These are phyloP conservation scores for Gnaphalium uliginosum DNA, from an alignment of 129 eudicot genomes.

Conservation along the genomic window DNA sequence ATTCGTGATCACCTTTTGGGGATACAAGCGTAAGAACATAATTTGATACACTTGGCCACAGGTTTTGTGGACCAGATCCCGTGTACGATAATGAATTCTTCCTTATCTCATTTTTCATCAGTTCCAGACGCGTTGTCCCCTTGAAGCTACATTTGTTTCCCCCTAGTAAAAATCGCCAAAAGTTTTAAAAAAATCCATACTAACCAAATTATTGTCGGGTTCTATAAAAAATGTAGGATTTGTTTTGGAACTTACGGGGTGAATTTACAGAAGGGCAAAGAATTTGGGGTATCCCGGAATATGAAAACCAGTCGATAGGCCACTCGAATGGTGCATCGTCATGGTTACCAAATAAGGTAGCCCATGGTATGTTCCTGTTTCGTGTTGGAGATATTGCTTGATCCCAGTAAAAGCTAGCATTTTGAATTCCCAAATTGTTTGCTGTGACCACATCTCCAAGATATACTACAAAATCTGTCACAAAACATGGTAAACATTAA, in stretches of 20 bases:
- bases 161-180: slow-evolving; percentile 27
- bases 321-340: slow-evolving; percentile 92
- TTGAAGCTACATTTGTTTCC: slow-evolving; percentile 63
- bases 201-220: not conserved
- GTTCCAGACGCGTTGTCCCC: slow-evolving; percentile 81
- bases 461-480: slow-evolving; percentile 85
- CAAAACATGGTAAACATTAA: not conserved
- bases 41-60: slow-evolving; percentile 95
- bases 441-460: slow-evolving; percentile 98
- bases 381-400: slow-evolving; percentile 82
- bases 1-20: slow-evolving; percentile 34
- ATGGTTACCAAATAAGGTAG: slow-evolving; percentile 85
- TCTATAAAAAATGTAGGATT: not conserved
- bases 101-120: slow-evolving; percentile 61
- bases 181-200: too few relatives aligned
- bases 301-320: slow-evolving; percentile 92
- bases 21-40: slow-evolving; percentile 68
- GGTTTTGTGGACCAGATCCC: slow-evolving; percentile 56
- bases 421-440: slow-evolving; percentile 69
- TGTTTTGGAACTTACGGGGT: slow-evolving; percentile 34
- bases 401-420: slow-evolving; percentile 90
- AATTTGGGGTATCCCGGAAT: slow-evolving; percentile 64
- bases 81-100: slow-evolving; percentile 53
- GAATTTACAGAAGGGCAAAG: slow-evolving; percentile 44
- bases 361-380: slow-evolving; percentile 80